Evolutionary conservation across 2,329 filamentous ascomycete species (phyloP).

Genomic region (Macrophomina pseudophaseolina): DNA sequence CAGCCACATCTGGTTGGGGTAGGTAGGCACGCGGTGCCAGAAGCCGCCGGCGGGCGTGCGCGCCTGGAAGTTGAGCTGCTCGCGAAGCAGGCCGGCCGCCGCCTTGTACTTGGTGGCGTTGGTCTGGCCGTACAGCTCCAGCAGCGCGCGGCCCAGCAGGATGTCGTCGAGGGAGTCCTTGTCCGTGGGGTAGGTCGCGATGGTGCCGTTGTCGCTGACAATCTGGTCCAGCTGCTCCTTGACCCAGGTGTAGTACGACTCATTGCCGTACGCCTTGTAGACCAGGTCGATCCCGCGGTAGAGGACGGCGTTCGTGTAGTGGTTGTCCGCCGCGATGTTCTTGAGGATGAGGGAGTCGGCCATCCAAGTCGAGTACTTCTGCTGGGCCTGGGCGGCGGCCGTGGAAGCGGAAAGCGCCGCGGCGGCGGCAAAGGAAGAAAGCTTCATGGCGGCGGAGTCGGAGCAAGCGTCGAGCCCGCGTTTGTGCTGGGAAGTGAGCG

Average conservation of each 20-base stretch:
- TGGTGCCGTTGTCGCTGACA: slow-evolving; percentile 53
- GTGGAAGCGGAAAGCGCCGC: slow-evolving; percentile 2
- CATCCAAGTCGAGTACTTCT: slow-evolving; percentile 48
- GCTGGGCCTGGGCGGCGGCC: slow-evolving; percentile 4
- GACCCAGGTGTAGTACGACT: slow-evolving; percentile 52
- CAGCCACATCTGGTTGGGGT: slow-evolving; percentile 49
- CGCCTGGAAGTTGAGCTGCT: slow-evolving; percentile 56
- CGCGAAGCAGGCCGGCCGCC: slow-evolving; percentile 54
- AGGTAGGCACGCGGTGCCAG: slow-evolving; percentile 50
- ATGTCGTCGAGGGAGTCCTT: slow-evolving; percentile 55
- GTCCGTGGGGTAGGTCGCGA: slow-evolving; percentile 12
- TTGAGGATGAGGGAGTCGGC: slow-evolving; percentile 54
- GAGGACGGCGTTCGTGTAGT: slow-evolving; percentile 54
- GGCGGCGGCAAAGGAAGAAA: not conserved
- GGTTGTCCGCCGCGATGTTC: slow-evolving; percentile 46
- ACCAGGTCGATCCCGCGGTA: slow-evolving; percentile 55
- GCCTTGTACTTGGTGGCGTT: slow-evolving; percentile 55
- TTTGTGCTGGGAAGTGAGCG: not conserved
- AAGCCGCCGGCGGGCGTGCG: slow-evolving; percentile 59
- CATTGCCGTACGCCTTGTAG: slow-evolving; percentile 51
- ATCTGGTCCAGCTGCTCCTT: slow-evolving; percentile 55
- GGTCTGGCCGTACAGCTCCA: slow-evolving; percentile 55
- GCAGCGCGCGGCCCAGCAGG: slow-evolving; percentile 58
- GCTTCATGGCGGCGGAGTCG: not conserved
- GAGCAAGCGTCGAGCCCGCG: not conserved